Base-by-base conservation (phyloP, 2,329 filamentous ascomycete genomes). In the Penicillium freii region DNA sequence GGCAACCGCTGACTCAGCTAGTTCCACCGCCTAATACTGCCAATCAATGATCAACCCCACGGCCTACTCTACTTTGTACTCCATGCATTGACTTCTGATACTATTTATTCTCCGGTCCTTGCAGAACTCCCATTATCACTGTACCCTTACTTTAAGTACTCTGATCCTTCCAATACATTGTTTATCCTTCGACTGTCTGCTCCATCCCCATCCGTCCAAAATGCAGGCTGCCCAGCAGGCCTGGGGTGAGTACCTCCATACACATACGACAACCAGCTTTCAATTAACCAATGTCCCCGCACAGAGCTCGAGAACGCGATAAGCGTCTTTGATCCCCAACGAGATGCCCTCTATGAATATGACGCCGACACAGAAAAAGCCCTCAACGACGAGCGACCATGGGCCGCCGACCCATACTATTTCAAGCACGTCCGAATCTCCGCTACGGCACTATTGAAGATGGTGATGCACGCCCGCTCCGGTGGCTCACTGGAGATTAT, bases 391-490 rank as follows among this genome's bases (percentile, higher is more conserved):
- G 79, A 82, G 23, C 84, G 84, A 53, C 92, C 92, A 60, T 97
- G 94, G 94, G 80, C 79, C 49, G 80, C 80, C 46, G 87, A 97
- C 71, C 87, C 89, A 0, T 83, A 91, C 75, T 87, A 97, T 81
- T 99, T 97, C 84, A 95, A 93, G 73, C 84, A 89, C 53, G 91
- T 97, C 46, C 91, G 92, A 69, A 93, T 99, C 76, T 95, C 91
- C 51, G 92, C 94, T 57, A 88, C 96, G 13, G 94, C 94, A 5
- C 84, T 99, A 58, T 85, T 97, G 66, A 99, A 99, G 79, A 99
- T 99, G 94, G 91, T 95, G 63, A 97, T 97, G 90, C 94, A 99
- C 74, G 94, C 94, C 10, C 90, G 94, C n/a, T 92, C 91, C 0
- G 94, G 94, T 63, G 93, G 94, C 56, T 86, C 85, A 29, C 84